Conservation (phyloP, 169 alveolate species). For the Babesia bovis region DNA sequence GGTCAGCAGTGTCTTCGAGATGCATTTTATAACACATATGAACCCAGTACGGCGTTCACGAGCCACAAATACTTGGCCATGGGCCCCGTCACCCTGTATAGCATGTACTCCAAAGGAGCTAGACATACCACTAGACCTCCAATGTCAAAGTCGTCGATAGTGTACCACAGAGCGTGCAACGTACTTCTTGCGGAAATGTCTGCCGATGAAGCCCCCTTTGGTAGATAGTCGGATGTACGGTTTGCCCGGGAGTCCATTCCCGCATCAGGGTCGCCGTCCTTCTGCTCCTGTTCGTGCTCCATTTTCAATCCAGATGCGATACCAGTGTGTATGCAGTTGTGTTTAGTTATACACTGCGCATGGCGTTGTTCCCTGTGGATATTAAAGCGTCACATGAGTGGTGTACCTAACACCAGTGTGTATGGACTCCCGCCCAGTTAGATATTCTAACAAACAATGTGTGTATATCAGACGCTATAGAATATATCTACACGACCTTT, state of each 20-base stretch:
- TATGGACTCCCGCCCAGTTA: too few relatives aligned
- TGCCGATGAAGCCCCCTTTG: slow-evolving; percentile 38
- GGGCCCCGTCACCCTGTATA: slow-evolving; percentile 86
- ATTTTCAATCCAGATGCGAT: neutral
- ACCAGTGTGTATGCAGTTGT: too few relatives aligned
- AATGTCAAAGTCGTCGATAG: slow-evolving; percentile 76
- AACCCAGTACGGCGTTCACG: slow-evolving; percentile 84
- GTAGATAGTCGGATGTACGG: neutral
- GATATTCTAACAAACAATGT: too few relatives aligned
- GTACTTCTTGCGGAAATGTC: slow-evolving; percentile 74
- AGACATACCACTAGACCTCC: slow-evolving; percentile 75
- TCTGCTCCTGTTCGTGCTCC: neutral
- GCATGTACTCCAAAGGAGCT: neutral
- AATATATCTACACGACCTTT: neutral
- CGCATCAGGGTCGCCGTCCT: neutral
- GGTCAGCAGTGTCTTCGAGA: slow-evolving; percentile 75
- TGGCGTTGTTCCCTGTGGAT: too few relatives aligned
- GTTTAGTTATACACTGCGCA: too few relatives aligned
- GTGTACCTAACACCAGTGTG: too few relatives aligned
- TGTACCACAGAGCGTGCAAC: slow-evolving; percentile 71
- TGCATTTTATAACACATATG: slow-evolving; percentile 84
- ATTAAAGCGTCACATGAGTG: too few relatives aligned
- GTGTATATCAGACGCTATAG: too few relatives aligned
- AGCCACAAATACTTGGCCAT: slow-evolving; percentile 86
- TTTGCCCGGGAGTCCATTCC: slow-evolving; percentile 2